Evolutionary conservation across 2,329 filamentous ascomycete genomes (phyloP), one percentile per base, ranked within the genome.

Genomic region (Sordariomycetes sp.): DNA sequence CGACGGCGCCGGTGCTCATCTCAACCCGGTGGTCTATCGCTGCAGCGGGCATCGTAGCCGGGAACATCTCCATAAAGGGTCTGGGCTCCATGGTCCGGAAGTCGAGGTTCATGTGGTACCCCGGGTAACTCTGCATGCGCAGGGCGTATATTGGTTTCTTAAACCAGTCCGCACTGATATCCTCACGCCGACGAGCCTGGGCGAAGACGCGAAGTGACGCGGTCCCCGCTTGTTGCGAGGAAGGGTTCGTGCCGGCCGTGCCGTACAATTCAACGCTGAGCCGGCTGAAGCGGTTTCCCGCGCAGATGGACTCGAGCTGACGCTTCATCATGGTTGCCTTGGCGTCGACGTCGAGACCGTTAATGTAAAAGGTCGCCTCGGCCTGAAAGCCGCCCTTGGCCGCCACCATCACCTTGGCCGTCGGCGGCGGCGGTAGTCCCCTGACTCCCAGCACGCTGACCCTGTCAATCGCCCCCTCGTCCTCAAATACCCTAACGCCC

Each of bases 141-240:
- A 72, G 60, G 0, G 70, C 70, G 52, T 72, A 72, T 1, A 52
- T 69, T 10, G 70, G 69, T 20, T 69, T 62, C 17, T 69, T 66
- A 60, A 76, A 76, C 35, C 67, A 71, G 3, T 63, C 55, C 0
- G 68, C 65, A 0, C 67, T 65, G 0, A 69, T 64, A 0, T 67
- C 69, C 17, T 71, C 68, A 25, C 68, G 65, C 17, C 59, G 65
- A 5, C 62, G 64, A 3, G 78, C 75, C 62, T 83, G 74, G 0
- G 70, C 70, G 61, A 78, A 70, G 53, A 76, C 66, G 24, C 74
- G 62, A 42, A 78, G 69, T 45, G 74, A 74, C 0, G 78, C 75
- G 0, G 76, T 80, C 1, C 76, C 76, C 0, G 69, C 69, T 25
- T 73, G 71, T 35, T 78, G 75, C n/a, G 68, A 72, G 2, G 62